Conservation (phyloP, 2,329 filamentous ascomycete genomes). For the Didymella arachidicola region DNA sequence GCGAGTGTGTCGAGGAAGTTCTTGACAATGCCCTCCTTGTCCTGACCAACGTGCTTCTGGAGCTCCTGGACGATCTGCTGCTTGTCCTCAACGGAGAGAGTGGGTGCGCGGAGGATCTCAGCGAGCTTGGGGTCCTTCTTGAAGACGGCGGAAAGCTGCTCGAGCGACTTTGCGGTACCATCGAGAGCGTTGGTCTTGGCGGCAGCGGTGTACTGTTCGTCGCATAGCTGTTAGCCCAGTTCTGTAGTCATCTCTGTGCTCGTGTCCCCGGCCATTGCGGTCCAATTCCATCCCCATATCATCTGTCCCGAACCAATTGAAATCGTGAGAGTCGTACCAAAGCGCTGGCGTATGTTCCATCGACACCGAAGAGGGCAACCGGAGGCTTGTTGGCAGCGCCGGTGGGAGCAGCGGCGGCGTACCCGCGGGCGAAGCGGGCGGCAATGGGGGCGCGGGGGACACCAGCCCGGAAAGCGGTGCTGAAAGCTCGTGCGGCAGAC, state of each 20-base stretch:
- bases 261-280: constrained; percentile 27
- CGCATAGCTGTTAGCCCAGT: constrained; percentile 38
- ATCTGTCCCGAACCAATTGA: constrained; percentile 33
- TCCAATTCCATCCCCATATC: constrained; percentile 28
- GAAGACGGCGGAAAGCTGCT: constrained; percentile 73
- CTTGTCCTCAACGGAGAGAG: constrained; percentile 82
- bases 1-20: constrained; percentile 92
- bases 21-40: constrained; percentile 83
- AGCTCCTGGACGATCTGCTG: constrained; percentile 84
- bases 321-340: constrained; percentile 72
- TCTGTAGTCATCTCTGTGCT: constrained; percentile 19
- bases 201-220: constrained; percentile 86
- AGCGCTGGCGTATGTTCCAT: constrained; percentile 98
- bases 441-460: constrained; percentile 66
- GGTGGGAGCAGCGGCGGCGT: constrained; percentile 68
- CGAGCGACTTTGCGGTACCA: constrained; percentile 80
- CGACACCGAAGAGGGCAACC: constrained; percentile 89
- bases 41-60: constrained; percentile 74
- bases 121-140: constrained; percentile 84
- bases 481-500: constrained; percentile 64
- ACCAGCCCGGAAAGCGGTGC: constrained; percentile 64
- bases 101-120: constrained; percentile 79
- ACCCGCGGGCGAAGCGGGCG: constrained; percentile 73
- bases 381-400: constrained; percentile 78
- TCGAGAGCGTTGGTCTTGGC: constrained; percentile 88